Percentiles rank a stretch among this genome's conserved stretches.
phyloP scores from a whole-genome alignment of 257 asterid genomes.

The Lavandula angustifolia region DNA sequence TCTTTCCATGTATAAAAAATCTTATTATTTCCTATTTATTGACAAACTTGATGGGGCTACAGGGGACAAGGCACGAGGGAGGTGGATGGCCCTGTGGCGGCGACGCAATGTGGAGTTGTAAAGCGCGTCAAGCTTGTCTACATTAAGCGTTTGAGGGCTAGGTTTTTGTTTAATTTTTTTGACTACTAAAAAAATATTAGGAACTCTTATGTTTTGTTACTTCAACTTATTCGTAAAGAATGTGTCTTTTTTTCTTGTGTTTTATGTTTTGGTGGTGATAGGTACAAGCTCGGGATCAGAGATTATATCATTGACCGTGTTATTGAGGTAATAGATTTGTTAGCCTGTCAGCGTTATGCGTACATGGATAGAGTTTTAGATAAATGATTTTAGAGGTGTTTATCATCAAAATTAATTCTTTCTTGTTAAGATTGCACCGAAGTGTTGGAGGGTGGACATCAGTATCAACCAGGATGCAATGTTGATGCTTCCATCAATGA shows the following conservation, averaged over 20 bases:
- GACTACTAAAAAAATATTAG: too few species aligned
- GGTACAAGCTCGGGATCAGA: slow-evolving; percentile 94
- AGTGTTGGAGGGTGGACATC: slow-evolving; percentile 94
- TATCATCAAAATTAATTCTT: not conserved
- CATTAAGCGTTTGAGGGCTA: slow-evolving; percentile 74
- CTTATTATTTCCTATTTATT: too few species aligned
- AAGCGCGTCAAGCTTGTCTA: slow-evolving; percentile 93
- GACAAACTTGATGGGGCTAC: slow-evolving; percentile 33
- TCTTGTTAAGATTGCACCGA: slow-evolving; percentile 70
- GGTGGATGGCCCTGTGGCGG: slow-evolving; percentile 65
- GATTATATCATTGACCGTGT: slow-evolving; percentile 94
- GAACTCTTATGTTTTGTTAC: too few species aligned
- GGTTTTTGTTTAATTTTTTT: too few species aligned
- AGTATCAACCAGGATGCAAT: slow-evolving; percentile 89
- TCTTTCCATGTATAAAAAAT: too few species aligned
- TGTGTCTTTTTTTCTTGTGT: not conserved
- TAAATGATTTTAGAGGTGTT: not conserved
- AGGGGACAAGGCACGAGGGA: slow-evolving; percentile 97
- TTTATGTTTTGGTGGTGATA: slow-evolving; percentile 25
- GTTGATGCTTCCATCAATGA: slow-evolving; percentile 95
- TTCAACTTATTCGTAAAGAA: not conserved
- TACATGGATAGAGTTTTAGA: not conserved
- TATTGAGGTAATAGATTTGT: slow-evolving; percentile 57
- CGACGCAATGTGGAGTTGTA: slow-evolving; percentile 86
- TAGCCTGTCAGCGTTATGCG: not conserved